Base-by-base conservation (phyloP, 805 yeast genomes). In the Sungouiozyma ichnusensis region DNA sequence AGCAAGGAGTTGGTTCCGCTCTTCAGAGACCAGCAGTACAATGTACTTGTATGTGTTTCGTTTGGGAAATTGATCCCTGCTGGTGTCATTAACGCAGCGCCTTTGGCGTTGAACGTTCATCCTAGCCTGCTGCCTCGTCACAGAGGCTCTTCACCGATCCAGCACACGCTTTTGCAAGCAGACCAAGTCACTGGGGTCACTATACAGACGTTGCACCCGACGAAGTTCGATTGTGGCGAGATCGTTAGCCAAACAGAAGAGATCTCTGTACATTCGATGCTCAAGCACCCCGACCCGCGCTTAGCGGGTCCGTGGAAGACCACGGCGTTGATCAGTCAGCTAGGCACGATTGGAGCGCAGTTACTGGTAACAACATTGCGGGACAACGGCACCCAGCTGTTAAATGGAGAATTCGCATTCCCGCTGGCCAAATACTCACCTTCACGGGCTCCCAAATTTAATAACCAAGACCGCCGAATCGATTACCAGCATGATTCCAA, bases 131-230 rank as follows among this genome's bases (percentile, higher is more conserved):
- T 92, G 7, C 98, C 98, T 0, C 65, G 64, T 37, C 76, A 84
- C 51, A 74, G 86, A 2, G 98, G 98, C 1, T 79, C 97, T 0
- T 81, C 96, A 1, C 98, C 98, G 0, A 63, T 92, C 3, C 97
- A 90, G 47, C 71, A 76, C 45, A 79, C 96, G 0, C 60, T 92
- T 11, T 58, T 88, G 52, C 75, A 82, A 45, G 69, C 69, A 34
- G 87, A 81, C 48, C 31, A 47, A 0, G 44, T 38, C 15, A 81
- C 97, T 0, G 98, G 97, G 0, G 94, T 86, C 15, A 76, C 96
- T 0, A 73, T 92, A 0, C 98, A 92, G 58, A 85, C 95, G 0
- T 62, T 92, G 18, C 95, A 92, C 55, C 96, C 97, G 0, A 71
- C 81, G 1, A 72, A 77, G 55, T 92, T 92, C 54, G 98, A 92